phyloP scores from a whole-genome alignment of 805 yeast species.

The Lipomyces lipofer region DNA sequence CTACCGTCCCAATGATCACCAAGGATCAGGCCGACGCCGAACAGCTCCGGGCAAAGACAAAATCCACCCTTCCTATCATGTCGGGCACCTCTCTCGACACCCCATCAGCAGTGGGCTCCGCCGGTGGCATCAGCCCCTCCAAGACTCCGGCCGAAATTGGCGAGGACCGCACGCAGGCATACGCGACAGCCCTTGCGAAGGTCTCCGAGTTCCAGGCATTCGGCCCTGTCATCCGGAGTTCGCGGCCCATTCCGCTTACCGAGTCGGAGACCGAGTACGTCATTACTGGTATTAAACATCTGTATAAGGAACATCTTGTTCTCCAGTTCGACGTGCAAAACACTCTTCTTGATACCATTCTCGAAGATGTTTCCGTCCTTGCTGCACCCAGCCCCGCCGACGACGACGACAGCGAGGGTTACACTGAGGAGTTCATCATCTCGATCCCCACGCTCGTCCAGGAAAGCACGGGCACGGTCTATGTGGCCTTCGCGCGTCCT shows the following conservation, averaged over 20 bases:
- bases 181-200: slow-evolving; percentile 64
- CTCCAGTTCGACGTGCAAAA: slow-evolving; percentile 82
- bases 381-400: slow-evolving; percentile 44
- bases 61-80: slow-evolving; percentile 34
- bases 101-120: slow-evolving; percentile 35
- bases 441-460: slow-evolving; percentile 75
- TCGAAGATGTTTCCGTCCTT: slow-evolving; percentile 73
- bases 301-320: slow-evolving; percentile 70
- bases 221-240: slow-evolving; percentile 75
- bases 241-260: slow-evolving; percentile 66
- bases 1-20: slow-evolving; percentile 56
- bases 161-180: slow-evolving; percentile 46
- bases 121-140: slow-evolving; percentile 14
- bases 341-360: slow-evolving; percentile 74
- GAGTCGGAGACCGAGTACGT: slow-evolving; percentile 93
- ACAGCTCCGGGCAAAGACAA: slow-evolving; percentile 52
- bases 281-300: slow-evolving; percentile 78
- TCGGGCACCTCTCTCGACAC: slow-evolving; percentile 12
- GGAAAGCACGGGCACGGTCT: slow-evolving; percentile 68
- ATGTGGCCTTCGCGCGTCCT: slow-evolving; percentile 71
- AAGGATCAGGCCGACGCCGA: slow-evolving; percentile 44
- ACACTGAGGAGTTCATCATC: slow-evolving; percentile 66
- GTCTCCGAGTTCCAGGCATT: slow-evolving; percentile 72
- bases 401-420: slow-evolving; percentile 50
- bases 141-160: slow-evolving; percentile 29